A percentile compares a stretch with the other conserved stretches of the same genome.
These are phyloP conservation scores for Medicago lupulina DNA, from an alignment of 306 rosid genomes.

Conservation along the genomic window DNA sequence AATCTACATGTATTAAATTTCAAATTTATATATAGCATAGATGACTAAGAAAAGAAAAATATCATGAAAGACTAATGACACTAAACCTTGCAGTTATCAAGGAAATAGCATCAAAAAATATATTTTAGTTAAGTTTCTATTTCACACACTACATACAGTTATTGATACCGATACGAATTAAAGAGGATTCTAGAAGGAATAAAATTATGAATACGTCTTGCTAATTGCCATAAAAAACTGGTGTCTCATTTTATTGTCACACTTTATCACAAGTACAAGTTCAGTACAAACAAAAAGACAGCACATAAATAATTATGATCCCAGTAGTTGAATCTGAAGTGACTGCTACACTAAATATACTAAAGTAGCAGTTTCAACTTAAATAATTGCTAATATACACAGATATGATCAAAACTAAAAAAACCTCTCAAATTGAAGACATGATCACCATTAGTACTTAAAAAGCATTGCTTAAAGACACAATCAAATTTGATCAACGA, in stretches of 20 bases:
- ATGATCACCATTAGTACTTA: neutral
- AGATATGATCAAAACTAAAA: neutral
- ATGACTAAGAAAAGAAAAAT: slow-evolving; percentile 31
- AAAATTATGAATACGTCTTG: neutral
- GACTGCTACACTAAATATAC: neutral
- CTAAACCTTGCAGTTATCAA: neutral
- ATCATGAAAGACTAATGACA: neutral
- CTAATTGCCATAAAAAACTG: neutral
- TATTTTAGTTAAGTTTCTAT: neutral
- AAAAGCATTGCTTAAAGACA: neutral
- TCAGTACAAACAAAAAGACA: neutral
- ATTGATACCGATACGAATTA: neutral
- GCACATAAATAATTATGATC: neutral
- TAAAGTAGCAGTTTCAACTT: neutral
- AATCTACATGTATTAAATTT: slow-evolving; percentile 55
- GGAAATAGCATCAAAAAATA: slow-evolving; percentile 1
- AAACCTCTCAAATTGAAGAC: neutral
- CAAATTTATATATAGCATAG: neutral
- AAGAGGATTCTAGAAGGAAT: neutral
- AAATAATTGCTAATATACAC: neutral
- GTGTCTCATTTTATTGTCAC: neutral
- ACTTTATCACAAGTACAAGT: neutral
- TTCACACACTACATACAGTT: neutral
- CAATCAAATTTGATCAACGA: neutral
- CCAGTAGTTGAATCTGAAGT: neutral